Base-by-base conservation (phyloP, 805 yeast species). In the Candida railenensis region DNA sequence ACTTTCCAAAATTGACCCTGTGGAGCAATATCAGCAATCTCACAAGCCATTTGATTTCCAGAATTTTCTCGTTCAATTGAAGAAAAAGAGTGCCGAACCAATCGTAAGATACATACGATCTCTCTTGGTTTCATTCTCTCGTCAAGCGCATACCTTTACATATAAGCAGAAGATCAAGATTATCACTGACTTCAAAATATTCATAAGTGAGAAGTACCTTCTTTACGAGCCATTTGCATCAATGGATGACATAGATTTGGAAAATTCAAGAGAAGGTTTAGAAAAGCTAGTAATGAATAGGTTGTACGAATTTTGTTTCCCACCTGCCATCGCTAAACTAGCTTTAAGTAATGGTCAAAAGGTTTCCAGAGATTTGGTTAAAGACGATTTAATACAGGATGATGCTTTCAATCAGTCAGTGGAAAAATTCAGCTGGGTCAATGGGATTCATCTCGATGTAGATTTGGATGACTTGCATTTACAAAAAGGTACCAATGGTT, bases 281-380 rank as follows among this genome's bases (percentile, higher is more conserved):
- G 99, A 94, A 64, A 94, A 94, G 63, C 74, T 94, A 37, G 76
- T 95, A 8, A 89, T 91, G 96, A 91, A 92, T 46, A 76, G 96
- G 52, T 65, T 95, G 2, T 91, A 89, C 62, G 73, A 74, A 1
- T 80, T 78, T 45, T 85, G 92, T 25, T 95, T 87, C 59, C 82
- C 97, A 0, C 97, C 98, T 0, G 79, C 74, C 38, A 76, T 80
- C n/a, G 67, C 78, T 2, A 69, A 59, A 42, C 53, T 48, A 32
- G 14, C 45, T 49, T 5, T 11, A 9, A 36, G 39, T 12, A 16
- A 16, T 15, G 37, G 37, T 8, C 21, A 20, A 18, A 18, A 20
- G 4, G 39, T 36, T 12, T 8, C 14, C 7, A n/a, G 8, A 16
- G 30, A 25, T 25, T 16, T 7, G 37, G 33, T 62, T 7, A 53